Percentiles rank a stretch among this genome's conserved stretches.
Evolutionary conservation across 495 filamentous ascomycete species (phyloP).

Genomic region (Penicillium malachiteum): DNA sequence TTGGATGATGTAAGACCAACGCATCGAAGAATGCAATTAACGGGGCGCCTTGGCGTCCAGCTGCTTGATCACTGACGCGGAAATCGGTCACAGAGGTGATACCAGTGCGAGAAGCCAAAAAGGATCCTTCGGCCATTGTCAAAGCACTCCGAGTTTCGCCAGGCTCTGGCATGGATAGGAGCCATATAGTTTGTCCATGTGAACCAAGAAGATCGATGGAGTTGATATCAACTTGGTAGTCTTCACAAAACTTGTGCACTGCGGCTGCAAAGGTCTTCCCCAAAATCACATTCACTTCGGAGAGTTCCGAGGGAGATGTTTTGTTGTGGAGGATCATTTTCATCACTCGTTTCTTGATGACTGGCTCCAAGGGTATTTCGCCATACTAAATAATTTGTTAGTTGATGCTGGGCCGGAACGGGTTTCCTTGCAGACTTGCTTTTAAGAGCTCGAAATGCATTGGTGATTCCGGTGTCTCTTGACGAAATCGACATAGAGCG

Average conservation of each 20-base stretch:
- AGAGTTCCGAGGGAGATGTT: constrained; percentile 52
- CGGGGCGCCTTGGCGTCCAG: constrained; percentile 45
- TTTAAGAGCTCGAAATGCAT: constrained; percentile 50
- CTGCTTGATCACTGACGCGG: constrained; percentile 45
- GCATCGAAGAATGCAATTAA: constrained; percentile 50
- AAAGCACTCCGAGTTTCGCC: constrained; percentile 50
- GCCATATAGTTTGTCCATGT: constrained; percentile 60
- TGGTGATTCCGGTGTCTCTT: constrained; percentile 46
- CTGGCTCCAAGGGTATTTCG: constrained; percentile 47
- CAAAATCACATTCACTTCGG: constrained; percentile 52
- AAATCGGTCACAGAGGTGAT: constrained; percentile 49
- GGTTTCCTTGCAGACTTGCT: constrained; percentile 39
- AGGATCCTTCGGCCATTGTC: constrained; percentile 46
- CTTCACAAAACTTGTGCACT: constrained; percentile 45
- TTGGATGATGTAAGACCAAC: constrained; percentile 54
- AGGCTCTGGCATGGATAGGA: constrained; percentile 51
- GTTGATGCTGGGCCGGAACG: constrained; percentile 15
- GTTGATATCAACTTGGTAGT: constrained; percentile 44
- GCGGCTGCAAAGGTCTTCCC: constrained; percentile 53
- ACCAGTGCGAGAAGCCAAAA: constrained; percentile 42
- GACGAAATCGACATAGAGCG: constrained; percentile 49
- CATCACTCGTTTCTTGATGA: constrained; percentile 57
- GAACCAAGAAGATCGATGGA: constrained; percentile 56
- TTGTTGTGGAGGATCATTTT: constrained; percentile 54
- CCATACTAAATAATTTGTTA: constrained; percentile 25